A percentile compares a stretch with the other conserved stretches of the same genome.
Evolutionary conservation across 2,329 filamentous ascomycete species (phyloP).

Genomic region (Monosporascus sp.): DNA sequence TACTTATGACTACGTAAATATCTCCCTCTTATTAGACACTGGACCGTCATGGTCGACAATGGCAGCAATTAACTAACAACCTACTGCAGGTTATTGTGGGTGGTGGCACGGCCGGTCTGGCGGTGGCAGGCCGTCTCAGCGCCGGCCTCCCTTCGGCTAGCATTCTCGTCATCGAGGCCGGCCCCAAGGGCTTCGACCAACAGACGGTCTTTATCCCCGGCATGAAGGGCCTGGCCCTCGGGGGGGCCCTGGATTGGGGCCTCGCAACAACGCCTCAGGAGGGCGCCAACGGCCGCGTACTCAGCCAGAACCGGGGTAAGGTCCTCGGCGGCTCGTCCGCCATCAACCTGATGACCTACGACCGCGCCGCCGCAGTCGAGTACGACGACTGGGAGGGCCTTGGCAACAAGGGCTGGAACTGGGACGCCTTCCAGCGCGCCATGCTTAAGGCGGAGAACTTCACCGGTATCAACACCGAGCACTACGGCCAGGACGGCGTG

Average conservation of each 20-base stretch:
- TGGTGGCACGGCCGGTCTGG: conserved; percentile 20
- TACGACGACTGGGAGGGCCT: conserved; percentile 53
- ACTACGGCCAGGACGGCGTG: conserved; percentile 33
- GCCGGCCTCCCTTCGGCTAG: conserved; percentile 31
- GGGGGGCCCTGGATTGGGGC: conserved; percentile 34
- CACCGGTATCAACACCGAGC: conserved; percentile 27
- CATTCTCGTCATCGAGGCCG: conserved; percentile 42
- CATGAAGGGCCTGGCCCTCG: conserved; percentile 29
- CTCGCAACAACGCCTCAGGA: conserved; percentile 34
- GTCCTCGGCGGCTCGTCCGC: conserved; percentile 59
- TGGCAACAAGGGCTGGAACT: conserved; percentile 55
- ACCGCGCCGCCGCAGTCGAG: conserved; percentile 39
- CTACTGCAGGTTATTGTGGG: conserved; percentile 12
- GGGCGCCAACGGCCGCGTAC: conserved; percentile 30
- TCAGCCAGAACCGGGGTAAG: conserved; percentile 38
- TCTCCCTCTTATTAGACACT: no score
- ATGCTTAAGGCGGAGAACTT: not conserved
- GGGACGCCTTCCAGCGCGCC: conserved; percentile 36
- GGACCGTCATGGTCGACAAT: no score
- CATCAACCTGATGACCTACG: conserved; percentile 54
- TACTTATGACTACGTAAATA: no score
- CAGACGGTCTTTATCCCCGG: conserved; percentile 29
- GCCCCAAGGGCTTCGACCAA: conserved; percentile 20
- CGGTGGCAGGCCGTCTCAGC: conserved; percentile 35
- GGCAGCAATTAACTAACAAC: no score